Conservation (phyloP, 495 filamentous ascomycete genomes). For the Penicillium verhagenii region DNA sequence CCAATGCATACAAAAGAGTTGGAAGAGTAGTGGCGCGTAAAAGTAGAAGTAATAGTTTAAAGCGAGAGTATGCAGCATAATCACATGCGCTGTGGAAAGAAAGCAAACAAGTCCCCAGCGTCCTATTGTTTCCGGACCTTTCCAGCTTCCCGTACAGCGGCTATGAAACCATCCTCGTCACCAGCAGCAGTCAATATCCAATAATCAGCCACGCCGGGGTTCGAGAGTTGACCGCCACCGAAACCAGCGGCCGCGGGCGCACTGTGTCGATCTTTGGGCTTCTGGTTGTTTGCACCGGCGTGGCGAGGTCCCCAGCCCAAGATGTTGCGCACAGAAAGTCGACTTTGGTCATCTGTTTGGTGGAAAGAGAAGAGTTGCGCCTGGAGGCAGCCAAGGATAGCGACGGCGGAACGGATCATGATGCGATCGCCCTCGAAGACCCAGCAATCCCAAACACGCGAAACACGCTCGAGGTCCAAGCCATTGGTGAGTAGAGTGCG, state of each 20-base stretch:
- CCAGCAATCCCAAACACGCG: constrained; percentile 89
- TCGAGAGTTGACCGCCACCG: constrained; percentile 39
- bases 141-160: constrained; percentile 63
- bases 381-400: constrained; percentile 62
- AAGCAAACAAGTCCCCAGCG: not conserved
- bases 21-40: not conserved
- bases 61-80: not conserved
- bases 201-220: constrained; percentile 42
- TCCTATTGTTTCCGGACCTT: constrained; percentile 50
- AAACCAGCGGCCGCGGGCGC: constrained; percentile 40
- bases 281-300: constrained; percentile 29
- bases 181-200: constrained; percentile 47
- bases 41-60: not conserved
- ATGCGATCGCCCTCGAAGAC: constrained; percentile 89
- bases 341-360: constrained; percentile 43
- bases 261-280: constrained; percentile 41
- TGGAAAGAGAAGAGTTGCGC: constrained; percentile 57
- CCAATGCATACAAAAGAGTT: not conserved
- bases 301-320: constrained; percentile 54
- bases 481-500: constrained; percentile 55
- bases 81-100: not conserved
- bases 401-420: constrained; percentile 76
- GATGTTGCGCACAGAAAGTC: constrained; percentile 36
- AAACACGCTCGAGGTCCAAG: constrained; percentile 68
- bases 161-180: constrained; percentile 69